Conservation (phyloP, 768 basidiomycete species). For the Calvatia gigantea region DNA sequence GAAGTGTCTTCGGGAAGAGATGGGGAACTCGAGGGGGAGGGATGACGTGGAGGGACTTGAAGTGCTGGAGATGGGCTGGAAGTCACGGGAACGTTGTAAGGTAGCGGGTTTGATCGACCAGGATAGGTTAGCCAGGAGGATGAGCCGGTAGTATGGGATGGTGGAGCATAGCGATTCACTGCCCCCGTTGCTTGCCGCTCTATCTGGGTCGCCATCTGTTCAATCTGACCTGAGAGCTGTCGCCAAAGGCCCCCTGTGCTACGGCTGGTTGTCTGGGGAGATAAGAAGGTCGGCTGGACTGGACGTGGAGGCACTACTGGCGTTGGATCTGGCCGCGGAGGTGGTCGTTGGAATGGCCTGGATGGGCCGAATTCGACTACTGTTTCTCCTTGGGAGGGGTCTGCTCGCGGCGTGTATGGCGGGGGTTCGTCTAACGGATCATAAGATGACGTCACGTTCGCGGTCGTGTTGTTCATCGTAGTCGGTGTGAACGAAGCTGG, state of each 20-base stretch:
- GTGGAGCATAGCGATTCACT: not conserved
- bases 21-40: slow-evolving; percentile 16
- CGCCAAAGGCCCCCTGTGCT: slow-evolving; percentile 1
- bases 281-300: not conserved
- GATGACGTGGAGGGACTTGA: slow-evolving; percentile 21
- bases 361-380: slow-evolving; percentile 61
- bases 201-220: not conserved
- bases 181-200: not conserved
- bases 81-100: not conserved
- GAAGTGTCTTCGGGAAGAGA: slow-evolving; percentile 25
- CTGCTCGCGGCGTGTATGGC: slow-evolving; percentile 61
- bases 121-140: not conserved
- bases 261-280: slow-evolving; percentile 5
- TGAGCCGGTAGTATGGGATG: not conserved
- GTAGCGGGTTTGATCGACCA: not conserved
- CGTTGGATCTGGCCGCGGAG: slow-evolving; percentile 12
- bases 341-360: slow-evolving; percentile 53
- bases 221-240: not conserved
- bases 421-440: slow-evolving; percentile 58
- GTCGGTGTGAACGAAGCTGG: not conserved
- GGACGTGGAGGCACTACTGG: slow-evolving; percentile 6
- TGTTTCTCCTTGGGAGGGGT: slow-evolving; percentile 52
- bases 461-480: not conserved
- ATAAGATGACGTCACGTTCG: not conserved
- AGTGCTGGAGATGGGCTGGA: not conserved